These are phyloP conservation scores for Raphidocelis subcapitata DNA, from an alignment of 139 green algal species.

Conservation along the genomic window DNA sequence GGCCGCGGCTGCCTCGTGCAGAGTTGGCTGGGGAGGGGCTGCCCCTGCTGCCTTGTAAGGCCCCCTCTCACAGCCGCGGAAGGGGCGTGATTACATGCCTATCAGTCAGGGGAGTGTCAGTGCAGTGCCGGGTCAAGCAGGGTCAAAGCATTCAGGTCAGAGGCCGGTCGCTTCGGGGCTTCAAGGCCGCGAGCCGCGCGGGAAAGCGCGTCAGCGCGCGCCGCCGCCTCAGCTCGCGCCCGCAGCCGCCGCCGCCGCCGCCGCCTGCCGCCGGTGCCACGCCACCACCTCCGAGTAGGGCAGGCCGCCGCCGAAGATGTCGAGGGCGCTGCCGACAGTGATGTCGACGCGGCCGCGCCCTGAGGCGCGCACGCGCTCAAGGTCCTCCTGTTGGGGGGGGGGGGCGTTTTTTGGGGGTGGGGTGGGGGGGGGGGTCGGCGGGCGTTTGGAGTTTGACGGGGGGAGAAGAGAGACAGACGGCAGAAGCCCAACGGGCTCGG, in stretches of 20 bases:
- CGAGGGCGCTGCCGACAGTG: conserved; percentile 94
- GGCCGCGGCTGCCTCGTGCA: too few species aligned
- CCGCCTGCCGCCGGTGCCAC: conserved; percentile 81
- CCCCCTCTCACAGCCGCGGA: too few species aligned
- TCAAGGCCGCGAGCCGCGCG: background rate
- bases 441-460: background rate
- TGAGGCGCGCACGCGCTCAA: conserved; percentile 69
- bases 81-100: too few species aligned
- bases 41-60: too few species aligned
- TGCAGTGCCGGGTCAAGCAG: too few species aligned
- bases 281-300: conserved; percentile 86
- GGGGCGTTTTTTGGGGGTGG: background rate
- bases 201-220: background rate
- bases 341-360: conserved; percentile 86
- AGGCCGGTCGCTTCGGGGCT: background rate
- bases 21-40: too few species aligned
- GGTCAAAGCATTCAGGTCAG: background rate
- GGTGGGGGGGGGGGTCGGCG: too few species aligned
- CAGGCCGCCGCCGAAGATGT: conserved; percentile 96
- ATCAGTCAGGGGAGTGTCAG: too few species aligned
- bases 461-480: background rate
- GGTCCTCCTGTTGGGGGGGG: conserved; percentile 63
- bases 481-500: conserved; percentile 1
- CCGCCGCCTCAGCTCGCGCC: too few species aligned
- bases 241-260: conserved; percentile 2